Evolutionary conservation across 129 eudicot genomes (phyloP).

Genomic region (Deinandra increscens): DNA sequence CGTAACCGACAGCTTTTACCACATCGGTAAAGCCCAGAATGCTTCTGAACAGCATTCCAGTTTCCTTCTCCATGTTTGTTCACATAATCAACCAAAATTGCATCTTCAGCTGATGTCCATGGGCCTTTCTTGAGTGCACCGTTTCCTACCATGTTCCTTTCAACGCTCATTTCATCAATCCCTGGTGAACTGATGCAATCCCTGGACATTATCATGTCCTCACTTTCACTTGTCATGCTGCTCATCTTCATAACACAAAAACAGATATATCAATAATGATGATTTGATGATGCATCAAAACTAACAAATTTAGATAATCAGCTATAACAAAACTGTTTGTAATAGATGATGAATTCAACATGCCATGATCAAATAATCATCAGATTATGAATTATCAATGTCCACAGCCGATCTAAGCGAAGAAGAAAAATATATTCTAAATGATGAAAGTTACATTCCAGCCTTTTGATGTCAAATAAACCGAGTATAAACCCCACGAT

Average conservation of each 20-base stretch:
- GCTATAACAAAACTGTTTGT: neutral
- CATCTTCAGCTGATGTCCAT: constrained; percentile 95
- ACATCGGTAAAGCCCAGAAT: constrained; percentile 85
- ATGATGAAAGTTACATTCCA: neutral
- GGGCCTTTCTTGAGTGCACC: constrained; percentile 79
- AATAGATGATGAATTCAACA: neutral
- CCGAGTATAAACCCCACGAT: constrained; percentile 10
- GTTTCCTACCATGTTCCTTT: constrained; percentile 42
- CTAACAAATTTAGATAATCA: neutral
- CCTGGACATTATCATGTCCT: constrained; percentile 45
- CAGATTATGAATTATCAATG: constrained; percentile 3
- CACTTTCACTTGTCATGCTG: constrained; percentile 65
- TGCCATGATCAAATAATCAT: neutral
- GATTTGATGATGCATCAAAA: neutral
- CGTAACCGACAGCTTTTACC: constrained; percentile 94
- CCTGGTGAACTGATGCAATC: constrained; percentile 50
- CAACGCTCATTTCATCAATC: constrained; percentile 57
- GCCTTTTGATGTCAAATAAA: neutral
- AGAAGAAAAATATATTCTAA: neutral
- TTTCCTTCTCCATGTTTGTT: constrained; percentile 90
- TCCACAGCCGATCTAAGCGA: neutral
- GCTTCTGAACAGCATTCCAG: constrained; percentile 94
- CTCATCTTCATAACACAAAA: constrained; percentile 40
- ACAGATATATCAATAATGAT: neutral
- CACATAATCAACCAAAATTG: constrained; percentile 79